These are phyloP conservation scores for Trebouxia sp. DNA, from an alignment of 139 green algal species.

Conservation along the genomic window DNA sequence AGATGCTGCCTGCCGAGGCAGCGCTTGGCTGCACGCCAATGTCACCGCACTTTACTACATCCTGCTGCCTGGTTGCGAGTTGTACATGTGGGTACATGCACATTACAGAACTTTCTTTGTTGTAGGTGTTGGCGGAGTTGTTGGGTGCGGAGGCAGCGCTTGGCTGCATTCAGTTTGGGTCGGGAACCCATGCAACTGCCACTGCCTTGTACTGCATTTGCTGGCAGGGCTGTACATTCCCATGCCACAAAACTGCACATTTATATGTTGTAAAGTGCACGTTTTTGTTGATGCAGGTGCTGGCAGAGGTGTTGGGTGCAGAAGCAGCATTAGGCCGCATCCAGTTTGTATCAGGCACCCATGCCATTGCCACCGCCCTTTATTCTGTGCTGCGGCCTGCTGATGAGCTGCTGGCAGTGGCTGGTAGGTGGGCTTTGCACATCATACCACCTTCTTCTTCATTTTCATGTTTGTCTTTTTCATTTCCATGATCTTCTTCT, in stretches of 20 bases:
- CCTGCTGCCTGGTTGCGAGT: no score
- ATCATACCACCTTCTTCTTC: no score
- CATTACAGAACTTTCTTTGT: not conserved
- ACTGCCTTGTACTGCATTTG: not conserved
- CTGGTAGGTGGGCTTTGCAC: conserved; percentile 45
- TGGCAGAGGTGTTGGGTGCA: conserved; percentile 86
- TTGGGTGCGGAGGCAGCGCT: conserved; percentile 87
- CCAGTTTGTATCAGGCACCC: conserved; percentile 90
- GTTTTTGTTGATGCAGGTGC: conserved; percentile 53
- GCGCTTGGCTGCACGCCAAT: conserved; percentile 80
- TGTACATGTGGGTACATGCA: no score
- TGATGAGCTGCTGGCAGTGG: conserved; percentile 85
- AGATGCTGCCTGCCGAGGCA: conserved; percentile 84
- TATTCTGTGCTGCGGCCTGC: conserved; percentile 85
- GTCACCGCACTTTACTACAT: not conserved
- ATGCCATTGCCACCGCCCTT: conserved; percentile 88
- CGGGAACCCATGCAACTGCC: conserved; percentile 73
- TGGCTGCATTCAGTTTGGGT: conserved; percentile 88
- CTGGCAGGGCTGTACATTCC: not conserved
- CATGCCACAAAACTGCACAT: not conserved
- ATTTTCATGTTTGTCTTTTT: no score
- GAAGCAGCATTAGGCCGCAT: conserved; percentile 86
- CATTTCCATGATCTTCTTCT: no score
- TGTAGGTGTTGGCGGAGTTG: conserved; percentile 79
- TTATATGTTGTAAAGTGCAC: not conserved